Conservation (phyloP, 257 asterid genomes). For the Solanum bulbocastanum region DNA sequence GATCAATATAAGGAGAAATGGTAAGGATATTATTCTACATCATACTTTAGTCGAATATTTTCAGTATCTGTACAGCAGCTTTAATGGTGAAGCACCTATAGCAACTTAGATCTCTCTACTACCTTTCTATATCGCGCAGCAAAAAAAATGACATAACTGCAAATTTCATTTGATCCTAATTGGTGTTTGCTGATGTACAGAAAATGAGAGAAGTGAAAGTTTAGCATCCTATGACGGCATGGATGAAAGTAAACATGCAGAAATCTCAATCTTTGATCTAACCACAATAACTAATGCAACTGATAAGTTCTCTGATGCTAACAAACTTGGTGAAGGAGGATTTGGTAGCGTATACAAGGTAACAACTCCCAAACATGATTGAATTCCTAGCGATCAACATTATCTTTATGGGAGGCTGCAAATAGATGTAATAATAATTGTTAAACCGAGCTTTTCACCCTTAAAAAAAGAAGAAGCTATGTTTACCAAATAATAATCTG, state of each 20-base stretch:
- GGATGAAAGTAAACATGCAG: neutral
- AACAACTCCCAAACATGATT: neutral
- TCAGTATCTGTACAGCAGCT: neutral
- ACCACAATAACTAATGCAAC: conserved; percentile 14
- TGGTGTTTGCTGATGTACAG: neutral
- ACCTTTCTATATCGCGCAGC: neutral
- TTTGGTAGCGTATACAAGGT: conserved; percentile 35
- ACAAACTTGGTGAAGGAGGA: conserved; percentile 25
- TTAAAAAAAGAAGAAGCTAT: neutral
- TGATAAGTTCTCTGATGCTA: conserved; percentile 5
- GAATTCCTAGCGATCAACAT: neutral
- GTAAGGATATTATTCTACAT: neutral
- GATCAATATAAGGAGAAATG: conserved; percentile 3
- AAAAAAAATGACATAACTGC: neutral
- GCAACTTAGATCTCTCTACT: neutral
- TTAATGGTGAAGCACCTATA: neutral
- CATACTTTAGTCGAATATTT: neutral
- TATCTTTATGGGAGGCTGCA: neutral
- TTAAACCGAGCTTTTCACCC: neutral
- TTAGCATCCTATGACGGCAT: neutral
- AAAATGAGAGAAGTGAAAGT: neutral
- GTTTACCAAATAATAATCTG: neutral
- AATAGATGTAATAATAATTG: neutral
- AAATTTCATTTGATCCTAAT: neutral
- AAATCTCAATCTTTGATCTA: conserved; percentile 2